Evolutionary conservation across 169 alveolate species (phyloP).

Genomic region (Cryptosporidium meleagridis): DNA sequence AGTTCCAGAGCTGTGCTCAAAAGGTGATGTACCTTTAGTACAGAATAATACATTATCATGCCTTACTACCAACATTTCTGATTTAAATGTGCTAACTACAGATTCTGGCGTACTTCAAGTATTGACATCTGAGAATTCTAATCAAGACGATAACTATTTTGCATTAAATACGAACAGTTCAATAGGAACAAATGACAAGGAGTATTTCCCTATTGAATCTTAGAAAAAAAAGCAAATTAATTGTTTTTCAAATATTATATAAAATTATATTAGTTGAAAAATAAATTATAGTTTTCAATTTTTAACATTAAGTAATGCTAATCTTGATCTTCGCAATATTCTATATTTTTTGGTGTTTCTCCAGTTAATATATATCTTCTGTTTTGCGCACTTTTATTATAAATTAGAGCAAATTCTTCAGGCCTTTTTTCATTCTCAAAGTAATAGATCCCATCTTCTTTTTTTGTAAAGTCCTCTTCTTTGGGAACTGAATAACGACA

Average conservation of each 20-base stretch:
- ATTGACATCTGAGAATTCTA: slow-evolving; percentile 60
- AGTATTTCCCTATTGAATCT: slow-evolving; percentile 23
- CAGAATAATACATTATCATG: slow-evolving; percentile 4
- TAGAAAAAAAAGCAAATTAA: neutral
- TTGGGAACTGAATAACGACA: slow-evolving; percentile 35
- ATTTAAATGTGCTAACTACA: slow-evolving; percentile 39
- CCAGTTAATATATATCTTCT: slow-evolving; percentile 62
- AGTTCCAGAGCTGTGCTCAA: slow-evolving; percentile 10
- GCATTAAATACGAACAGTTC: neutral
- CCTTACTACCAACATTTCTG: slow-evolving; percentile 52
- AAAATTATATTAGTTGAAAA: slow-evolving; percentile 17
- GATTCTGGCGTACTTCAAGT: slow-evolving; percentile 58
- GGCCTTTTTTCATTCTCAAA: slow-evolving; percentile 62
- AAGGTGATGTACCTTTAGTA: neutral
- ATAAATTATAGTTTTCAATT: neutral
- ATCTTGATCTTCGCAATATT: neutral
- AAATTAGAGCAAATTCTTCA: slow-evolving; percentile 25
- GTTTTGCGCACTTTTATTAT: slow-evolving; percentile 30
- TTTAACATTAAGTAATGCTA: neutral
- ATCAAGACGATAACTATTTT: slow-evolving; percentile 32
- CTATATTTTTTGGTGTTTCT: neutral
- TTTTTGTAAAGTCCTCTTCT: slow-evolving; percentile 47
- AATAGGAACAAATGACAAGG: slow-evolving; percentile 4
- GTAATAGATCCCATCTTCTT: slow-evolving; percentile 21
- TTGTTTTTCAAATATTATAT: slow-evolving; percentile 20